Percentiles rank a stretch among this genome's conserved stretches.
Evolutionary conservation across 2,329 filamentous ascomycete species (phyloP).

Genomic region (Penicillium italicum): DNA sequence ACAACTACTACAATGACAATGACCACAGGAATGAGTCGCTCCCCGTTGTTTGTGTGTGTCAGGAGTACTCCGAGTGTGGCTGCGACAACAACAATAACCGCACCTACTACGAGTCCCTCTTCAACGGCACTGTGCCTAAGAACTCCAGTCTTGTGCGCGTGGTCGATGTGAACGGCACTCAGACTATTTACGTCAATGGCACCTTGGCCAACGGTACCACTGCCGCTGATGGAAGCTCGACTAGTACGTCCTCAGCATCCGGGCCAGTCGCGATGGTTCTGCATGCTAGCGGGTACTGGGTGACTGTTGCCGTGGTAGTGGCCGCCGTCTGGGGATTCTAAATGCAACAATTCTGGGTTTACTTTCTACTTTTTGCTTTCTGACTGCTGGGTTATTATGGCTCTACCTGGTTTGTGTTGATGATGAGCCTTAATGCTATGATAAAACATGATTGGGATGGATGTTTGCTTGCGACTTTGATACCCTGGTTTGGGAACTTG

Average conservation of each 20-base stretch:
- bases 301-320: slow-evolving; percentile 38
- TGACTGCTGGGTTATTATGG: not conserved
- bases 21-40: slow-evolving; percentile 48
- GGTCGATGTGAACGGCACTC: slow-evolving; percentile 42
- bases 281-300: slow-evolving; percentile 42
- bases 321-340: slow-evolving; percentile 33
- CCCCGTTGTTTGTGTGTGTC: slow-evolving; percentile 57
- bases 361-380: slow-evolving; percentile 1
- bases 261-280: slow-evolving; percentile 19
- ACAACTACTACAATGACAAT: slow-evolving; percentile 47
- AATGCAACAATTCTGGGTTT: not conserved
- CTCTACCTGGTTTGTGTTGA: not conserved
- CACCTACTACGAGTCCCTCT: slow-evolving; percentile 42
- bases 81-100: slow-evolving; percentile 52
- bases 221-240: slow-evolving; percentile 28
- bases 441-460: slow-evolving; percentile 7
- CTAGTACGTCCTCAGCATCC: slow-evolving; percentile 19
- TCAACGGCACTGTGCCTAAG: slow-evolving; percentile 40
- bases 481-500: slow-evolving; percentile 4
- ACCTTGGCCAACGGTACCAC: slow-evolving; percentile 47
- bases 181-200: slow-evolving; percentile 48
- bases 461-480: slow-evolving; percentile 3
- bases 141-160: slow-evolving; percentile 42
- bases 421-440: not conserved
- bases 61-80: slow-evolving; percentile 53